A percentile compares a stretch with the other conserved stretches of the same genome.
Conservation (phyloP, 176 grass and related monocot genomes). For the Ananas comosus region DNA sequence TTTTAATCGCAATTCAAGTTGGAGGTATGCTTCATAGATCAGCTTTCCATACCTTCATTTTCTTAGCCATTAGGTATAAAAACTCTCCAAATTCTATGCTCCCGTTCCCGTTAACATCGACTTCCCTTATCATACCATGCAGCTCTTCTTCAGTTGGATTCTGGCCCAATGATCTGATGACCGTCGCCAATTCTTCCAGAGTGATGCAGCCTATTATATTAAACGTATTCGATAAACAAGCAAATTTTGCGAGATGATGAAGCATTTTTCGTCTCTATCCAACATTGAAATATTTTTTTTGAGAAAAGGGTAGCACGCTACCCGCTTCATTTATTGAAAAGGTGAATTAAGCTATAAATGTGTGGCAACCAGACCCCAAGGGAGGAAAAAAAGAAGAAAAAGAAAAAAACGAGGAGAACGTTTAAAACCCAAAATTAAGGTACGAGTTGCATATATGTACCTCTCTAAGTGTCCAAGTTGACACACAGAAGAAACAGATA, state of each 20-base stretch:
- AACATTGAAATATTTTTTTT: too few relatives aligned
- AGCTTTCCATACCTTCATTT: slow-evolving; percentile 36
- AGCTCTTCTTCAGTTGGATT: slow-evolving; percentile 57
- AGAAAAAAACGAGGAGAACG: too few relatives aligned
- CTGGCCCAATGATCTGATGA: slow-evolving; percentile 45
- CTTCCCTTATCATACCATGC: slow-evolving; percentile 63
- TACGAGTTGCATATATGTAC: too few relatives aligned
- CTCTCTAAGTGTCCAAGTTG: too few relatives aligned
- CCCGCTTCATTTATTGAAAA: too few relatives aligned
- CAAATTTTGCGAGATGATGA: neutral
- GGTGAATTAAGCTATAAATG: too few relatives aligned
- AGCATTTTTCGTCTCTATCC: too few relatives aligned
- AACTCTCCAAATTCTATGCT: slow-evolving; percentile 78
- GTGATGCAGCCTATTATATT: slow-evolving; percentile 54
- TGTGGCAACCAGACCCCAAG: too few relatives aligned
- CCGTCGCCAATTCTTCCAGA: slow-evolving; percentile 47
- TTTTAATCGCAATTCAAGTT: neutral
- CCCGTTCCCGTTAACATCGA: slow-evolving; percentile 66
- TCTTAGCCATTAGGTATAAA: slow-evolving; percentile 41
- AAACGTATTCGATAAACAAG: slow-evolving; percentile 6
- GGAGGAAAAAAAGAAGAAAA: too few relatives aligned
- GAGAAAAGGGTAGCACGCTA: too few relatives aligned
- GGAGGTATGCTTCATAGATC: neutral
- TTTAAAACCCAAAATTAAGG: too few relatives aligned
- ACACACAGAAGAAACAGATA: too few relatives aligned